Evolutionary conservation across 148 eudicot genomes (phyloP).

Genomic region (Pharnaceum exiguum): DNA sequence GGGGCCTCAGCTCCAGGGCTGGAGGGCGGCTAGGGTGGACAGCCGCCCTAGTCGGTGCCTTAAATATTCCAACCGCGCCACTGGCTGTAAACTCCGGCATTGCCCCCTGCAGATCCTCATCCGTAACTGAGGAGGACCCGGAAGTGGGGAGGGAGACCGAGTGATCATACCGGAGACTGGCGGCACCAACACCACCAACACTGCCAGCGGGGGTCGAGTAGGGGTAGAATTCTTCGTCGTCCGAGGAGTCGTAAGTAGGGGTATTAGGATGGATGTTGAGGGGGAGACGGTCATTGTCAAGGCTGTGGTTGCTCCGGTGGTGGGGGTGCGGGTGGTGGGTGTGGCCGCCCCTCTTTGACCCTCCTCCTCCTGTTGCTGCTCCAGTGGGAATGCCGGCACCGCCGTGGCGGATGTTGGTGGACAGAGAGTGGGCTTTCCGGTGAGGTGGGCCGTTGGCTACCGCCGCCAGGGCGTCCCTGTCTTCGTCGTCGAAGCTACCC

Average conservation of each 20-base stretch:
- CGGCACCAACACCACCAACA: neutral
- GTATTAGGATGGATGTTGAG: neutral
- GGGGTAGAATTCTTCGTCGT: conserved; percentile 40
- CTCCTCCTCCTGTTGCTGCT: neutral
- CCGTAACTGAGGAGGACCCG: neutral
- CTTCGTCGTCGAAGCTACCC: conserved; percentile 48
- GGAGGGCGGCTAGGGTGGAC: conserved; percentile 83
- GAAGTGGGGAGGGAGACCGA: conserved; percentile 16
- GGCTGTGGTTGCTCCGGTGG: conserved; percentile 67
- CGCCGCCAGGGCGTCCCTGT: conserved; percentile 33
- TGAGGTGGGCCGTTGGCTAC: conserved; percentile 26
- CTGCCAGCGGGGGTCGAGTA: neutral
- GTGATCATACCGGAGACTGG: conserved; percentile 18
- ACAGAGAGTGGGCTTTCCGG: conserved; percentile 48
- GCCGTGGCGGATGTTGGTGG: conserved; percentile 42
- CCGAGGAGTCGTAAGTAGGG: conserved; percentile 17
- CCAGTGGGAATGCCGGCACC: neutral
- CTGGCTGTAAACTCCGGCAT: conserved; percentile 62
- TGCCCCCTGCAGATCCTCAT: conserved; percentile 12
- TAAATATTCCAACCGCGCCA: conserved; percentile 59
- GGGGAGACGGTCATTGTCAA: conserved; percentile 48
- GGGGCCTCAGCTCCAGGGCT: conserved; percentile 84
- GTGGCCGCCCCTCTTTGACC: neutral
- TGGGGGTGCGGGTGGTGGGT: conserved; percentile 34
- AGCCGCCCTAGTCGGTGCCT: conserved; percentile 59